phyloP scores from a whole-genome alignment of 2,329 filamentous ascomycete genomes.

The Paecilomyces sp. region DNA sequence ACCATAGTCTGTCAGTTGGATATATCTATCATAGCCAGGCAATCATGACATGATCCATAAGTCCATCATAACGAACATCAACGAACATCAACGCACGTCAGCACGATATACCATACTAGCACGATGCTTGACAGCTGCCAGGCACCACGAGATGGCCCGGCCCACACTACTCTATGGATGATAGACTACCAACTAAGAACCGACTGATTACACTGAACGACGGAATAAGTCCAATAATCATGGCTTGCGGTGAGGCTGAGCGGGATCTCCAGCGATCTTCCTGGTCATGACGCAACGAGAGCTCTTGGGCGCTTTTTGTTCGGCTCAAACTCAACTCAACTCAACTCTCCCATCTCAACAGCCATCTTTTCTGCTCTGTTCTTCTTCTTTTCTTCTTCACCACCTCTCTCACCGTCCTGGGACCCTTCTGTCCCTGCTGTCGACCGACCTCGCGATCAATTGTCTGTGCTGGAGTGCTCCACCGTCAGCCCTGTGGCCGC shows the following conservation, averaged over 20 bases:
- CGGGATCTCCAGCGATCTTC: not conserved
- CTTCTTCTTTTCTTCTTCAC: slow-evolving; percentile 6
- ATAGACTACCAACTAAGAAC: too few species aligned
- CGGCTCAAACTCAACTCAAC: not conserved
- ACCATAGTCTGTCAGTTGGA: too few species aligned
- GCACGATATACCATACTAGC: too few species aligned
- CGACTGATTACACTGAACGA: not conserved
- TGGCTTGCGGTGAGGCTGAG: not conserved
- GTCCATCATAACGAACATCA: not conserved
- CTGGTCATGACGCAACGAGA: not conserved
- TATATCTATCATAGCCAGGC: too few species aligned
- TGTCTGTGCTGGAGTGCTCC: not conserved
- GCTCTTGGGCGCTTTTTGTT: not conserved
- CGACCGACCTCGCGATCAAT: slow-evolving; percentile 1
- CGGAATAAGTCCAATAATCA: not conserved
- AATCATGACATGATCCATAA: too few species aligned
- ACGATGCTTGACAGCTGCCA: not conserved
- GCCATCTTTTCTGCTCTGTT: not conserved
- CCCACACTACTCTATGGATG: too few species aligned
- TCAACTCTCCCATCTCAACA: too few species aligned
- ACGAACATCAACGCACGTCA: not conserved
- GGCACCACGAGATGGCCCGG: not conserved
- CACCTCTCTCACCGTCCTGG: not conserved
- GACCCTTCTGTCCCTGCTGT: not conserved
- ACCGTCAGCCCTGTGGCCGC: slow-evolving; percentile 3